Base-by-base conservation (phyloP, 164 flowering plant genomes). In the Aristolochia fimbriata region DNA sequence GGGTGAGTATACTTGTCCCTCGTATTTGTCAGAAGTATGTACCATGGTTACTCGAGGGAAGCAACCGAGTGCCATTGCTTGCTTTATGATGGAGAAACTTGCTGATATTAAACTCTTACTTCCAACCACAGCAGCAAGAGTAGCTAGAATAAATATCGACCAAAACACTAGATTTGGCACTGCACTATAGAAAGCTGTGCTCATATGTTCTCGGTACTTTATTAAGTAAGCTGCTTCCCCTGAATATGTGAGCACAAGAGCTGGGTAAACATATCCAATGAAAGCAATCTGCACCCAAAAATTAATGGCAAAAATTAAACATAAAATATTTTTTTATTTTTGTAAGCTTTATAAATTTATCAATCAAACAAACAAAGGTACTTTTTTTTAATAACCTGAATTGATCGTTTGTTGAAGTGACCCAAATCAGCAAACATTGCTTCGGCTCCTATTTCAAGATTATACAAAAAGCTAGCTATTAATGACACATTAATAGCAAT, bases 341-440 rank as follows among this genome's bases (percentile, higher is more conserved):
- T n/a, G n/a, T n/a, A n/a, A n/a, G n/a, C n/a, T n/a, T n/a, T n/a
- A n/a, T n/a, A n/a, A n/a, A n/a, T n/a, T n/a, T n/a, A n/a, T n/a
- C n/a, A n/a, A n/a, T n/a, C n/a, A n/a, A n/a, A 49, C 20, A 13
- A 5, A 15, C 24, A 9, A 54, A 11, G 12, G 2, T n/a, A n/a
- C n/a, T n/a, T 14, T 24, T 14, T 16, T 27, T 16, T 20, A 16
- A 14, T 27, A 27, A 88, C 96, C 78, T 83, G 74, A 46, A 87
- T 81, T 25, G 96, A 79, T 23, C 54, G 55, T 52, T 83, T 78
- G 61, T 83, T 75, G 73, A 88, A 88, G 69, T 84, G 93, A 60
- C 96, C 96, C 69, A 86, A 78, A 73, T 88, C 96, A 16, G 96
- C 93, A 78, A 80, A 88, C 91, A 86, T 88, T 25, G 96, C 87